Evolutionary conservation across 352 stramenopile species (phyloP).

Genomic region (Stramenopiles sp.): DNA sequence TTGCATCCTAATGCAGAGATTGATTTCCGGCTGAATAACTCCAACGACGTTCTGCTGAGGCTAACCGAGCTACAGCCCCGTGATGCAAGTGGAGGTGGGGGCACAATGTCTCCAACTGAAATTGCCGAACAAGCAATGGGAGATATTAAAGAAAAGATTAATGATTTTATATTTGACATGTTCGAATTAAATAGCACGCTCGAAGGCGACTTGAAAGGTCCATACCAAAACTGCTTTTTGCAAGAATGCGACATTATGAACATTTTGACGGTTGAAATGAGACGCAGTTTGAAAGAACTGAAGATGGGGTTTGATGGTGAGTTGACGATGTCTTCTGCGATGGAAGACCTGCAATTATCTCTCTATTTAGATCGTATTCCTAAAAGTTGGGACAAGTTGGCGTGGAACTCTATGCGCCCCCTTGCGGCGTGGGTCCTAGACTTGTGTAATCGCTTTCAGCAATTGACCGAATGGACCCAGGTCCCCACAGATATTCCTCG

Average conservation of each 20-base stretch:
- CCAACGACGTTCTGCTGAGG: constrained; percentile 78
- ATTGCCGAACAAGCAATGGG: constrained; percentile 64
- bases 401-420: constrained; percentile 70
- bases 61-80: constrained; percentile 83
- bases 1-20: constrained; percentile 94
- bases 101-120: constrained; percentile 65
- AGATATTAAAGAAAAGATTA: constrained; percentile 78
- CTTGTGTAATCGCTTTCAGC: constrained; percentile 61
- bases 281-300: constrained; percentile 85
- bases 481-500: constrained; percentile 84
- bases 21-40: constrained; percentile 88
- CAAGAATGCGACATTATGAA: constrained; percentile 96
- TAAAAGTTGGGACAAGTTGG: constrained; percentile 74
- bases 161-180: constrained; percentile 89
- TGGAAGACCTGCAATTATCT: constrained; percentile 79
- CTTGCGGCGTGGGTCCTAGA: constrained; percentile 79
- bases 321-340: constrained; percentile 89
- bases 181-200: constrained; percentile 77
- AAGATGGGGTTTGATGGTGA: constrained; percentile 84
- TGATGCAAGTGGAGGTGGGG: constrained; percentile 52
- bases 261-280: constrained; percentile 73
- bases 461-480: constrained; percentile 87
- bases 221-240: constrained; percentile 91
- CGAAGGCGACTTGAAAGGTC: constrained; percentile 73
- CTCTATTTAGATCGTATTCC: constrained; percentile 79